A percentile compares a stretch with the other conserved stretches of the same genome.
Evolutionary conservation across 2,329 filamentous ascomycete species (phyloP).

Genomic region (Ophiocordyceps camponoti-leonardi): DNA sequence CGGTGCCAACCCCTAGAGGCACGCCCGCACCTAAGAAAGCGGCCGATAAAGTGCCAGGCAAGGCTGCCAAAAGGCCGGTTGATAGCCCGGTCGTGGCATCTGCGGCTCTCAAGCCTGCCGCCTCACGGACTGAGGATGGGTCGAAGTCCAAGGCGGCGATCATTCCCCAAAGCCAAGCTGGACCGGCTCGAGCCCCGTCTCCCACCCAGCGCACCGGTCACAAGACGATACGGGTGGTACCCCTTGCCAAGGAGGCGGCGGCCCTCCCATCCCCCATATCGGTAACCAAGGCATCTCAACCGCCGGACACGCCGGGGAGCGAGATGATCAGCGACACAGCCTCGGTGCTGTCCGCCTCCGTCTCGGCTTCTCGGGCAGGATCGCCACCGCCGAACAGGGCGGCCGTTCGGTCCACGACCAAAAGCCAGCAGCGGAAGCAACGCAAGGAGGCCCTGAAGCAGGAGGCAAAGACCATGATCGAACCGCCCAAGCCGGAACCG

Average conservation of each 20-base stretch:
- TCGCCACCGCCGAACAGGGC: constrained; percentile 52
- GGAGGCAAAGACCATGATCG: constrained; percentile 37
- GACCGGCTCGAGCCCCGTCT: constrained; percentile 21
- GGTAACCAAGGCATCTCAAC: constrained; percentile 19
- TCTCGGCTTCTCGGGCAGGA: constrained; percentile 50
- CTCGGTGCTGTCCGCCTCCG: constrained; percentile 54
- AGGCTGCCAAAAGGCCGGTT: constrained; percentile 6
- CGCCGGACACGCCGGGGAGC: constrained; percentile 57
- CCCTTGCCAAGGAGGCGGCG: constrained; percentile 43
- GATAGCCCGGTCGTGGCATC: not conserved
- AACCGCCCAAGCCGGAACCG: constrained; percentile 31
- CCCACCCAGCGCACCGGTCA: constrained; percentile 34
- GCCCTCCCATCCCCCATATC: constrained; percentile 17
- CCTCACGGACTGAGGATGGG: not conserved
- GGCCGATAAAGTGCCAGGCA: constrained; percentile 12
- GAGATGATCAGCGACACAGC: constrained; percentile 63
- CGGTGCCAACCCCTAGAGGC: constrained; percentile 17
- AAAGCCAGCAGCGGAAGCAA: constrained; percentile 65
- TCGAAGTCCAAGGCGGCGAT: constrained; percentile 2
- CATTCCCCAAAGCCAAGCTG: constrained; percentile 15
- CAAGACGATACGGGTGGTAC: constrained; percentile 46
- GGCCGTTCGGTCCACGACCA: constrained; percentile 51
- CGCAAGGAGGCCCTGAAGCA: constrained; percentile 51
- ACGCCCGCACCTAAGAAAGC: constrained; percentile 16
- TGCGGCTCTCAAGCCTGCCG: not conserved